These are phyloP conservation scores for Zelopaecilomyces penicillatus DNA, from an alignment of 2,329 filamentous ascomycete species.

Conservation along the genomic window DNA sequence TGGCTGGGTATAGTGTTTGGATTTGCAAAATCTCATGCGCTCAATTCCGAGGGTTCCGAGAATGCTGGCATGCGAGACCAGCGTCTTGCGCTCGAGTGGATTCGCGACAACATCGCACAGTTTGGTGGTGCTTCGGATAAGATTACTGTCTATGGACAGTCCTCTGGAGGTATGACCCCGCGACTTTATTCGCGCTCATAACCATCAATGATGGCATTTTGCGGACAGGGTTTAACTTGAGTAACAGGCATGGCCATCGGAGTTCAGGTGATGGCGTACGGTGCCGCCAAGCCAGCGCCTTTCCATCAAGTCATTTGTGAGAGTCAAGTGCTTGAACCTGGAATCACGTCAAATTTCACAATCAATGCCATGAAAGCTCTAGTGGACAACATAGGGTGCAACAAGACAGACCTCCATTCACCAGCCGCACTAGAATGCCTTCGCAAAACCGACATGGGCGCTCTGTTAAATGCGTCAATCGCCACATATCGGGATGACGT, in stretches of 20 bases:
- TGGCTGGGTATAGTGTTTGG: constrained; percentile 15
- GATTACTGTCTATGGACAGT: constrained; percentile 28
- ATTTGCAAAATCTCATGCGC: constrained; percentile 17
- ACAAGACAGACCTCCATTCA: constrained; percentile 30
- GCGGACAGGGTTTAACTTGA: neutral
- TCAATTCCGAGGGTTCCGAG: constrained; percentile 12
- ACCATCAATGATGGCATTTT: too few species aligned
- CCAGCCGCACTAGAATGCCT: constrained; percentile 38
- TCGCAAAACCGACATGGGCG: constrained; percentile 31
- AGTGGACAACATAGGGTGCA: constrained; percentile 35
- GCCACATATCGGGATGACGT: constrained; percentile 29
- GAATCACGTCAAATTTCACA: constrained; percentile 39
- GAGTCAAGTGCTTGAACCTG: constrained; percentile 42
- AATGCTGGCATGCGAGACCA: constrained; percentile 48
- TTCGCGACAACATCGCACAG: constrained; percentile 33
- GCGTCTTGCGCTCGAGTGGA: constrained; percentile 34
- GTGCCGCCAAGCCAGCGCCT: constrained; percentile 31
- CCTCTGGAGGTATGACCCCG: constrained; percentile 20
- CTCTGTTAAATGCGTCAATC: constrained; percentile 35
- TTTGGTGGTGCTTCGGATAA: constrained; percentile 41
- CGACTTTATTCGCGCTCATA: too few species aligned
- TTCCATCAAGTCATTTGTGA: constrained; percentile 39
- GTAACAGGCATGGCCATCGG: constrained; percentile 30
- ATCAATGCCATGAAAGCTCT: constrained; percentile 36
- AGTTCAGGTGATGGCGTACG: constrained; percentile 41